phyloP scores from a whole-genome alignment of 2,329 filamentous ascomycete species.

The Aspergillus melleus region DNA sequence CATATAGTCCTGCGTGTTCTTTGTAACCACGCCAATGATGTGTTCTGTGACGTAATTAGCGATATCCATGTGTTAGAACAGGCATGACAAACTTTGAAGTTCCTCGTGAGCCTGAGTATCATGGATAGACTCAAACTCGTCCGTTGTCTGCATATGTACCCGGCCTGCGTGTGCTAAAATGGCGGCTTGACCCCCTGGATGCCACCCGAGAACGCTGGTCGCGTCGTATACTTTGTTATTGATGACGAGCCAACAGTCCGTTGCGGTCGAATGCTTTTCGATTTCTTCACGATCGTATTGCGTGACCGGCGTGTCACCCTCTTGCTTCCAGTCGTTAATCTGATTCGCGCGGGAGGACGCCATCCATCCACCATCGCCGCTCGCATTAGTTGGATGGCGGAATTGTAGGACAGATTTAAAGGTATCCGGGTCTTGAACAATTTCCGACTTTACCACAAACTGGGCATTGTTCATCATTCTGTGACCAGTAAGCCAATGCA shows the following conservation, averaged over 20 bases:
- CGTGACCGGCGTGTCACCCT: conserved; percentile 48
- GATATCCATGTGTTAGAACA: conserved; percentile 38
- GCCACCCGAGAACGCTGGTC: conserved; percentile 50
- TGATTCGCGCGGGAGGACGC: conserved; percentile 48
- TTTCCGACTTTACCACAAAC: conserved; percentile 44
- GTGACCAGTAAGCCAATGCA: neutral
- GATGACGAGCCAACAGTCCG: conserved; percentile 56
- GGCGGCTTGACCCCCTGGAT: conserved; percentile 51
- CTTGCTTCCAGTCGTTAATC: conserved; percentile 47
- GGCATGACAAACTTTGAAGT: conserved; percentile 37
- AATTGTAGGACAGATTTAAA: conserved; percentile 41
- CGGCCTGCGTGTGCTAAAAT: conserved; percentile 53
- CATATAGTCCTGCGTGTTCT: conserved; percentile 51
- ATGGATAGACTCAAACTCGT: conserved; percentile 53
- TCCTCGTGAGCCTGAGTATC: conserved; percentile 46
- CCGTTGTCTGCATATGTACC: conserved; percentile 51
- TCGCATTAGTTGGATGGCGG: conserved; percentile 50
- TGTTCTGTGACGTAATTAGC: conserved; percentile 44
- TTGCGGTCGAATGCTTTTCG: conserved; percentile 50
- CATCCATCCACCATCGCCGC: conserved; percentile 55
- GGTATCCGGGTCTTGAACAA: conserved; percentile 33
- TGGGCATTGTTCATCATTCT: conserved; percentile 51
- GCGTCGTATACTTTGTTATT: conserved; percentile 54
- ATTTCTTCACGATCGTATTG: conserved; percentile 56
- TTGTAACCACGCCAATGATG: conserved; percentile 50